These are phyloP conservation scores for Neoboletus subvelutipes DNA, from an alignment of 768 basidiomycete genomes.

Conservation along the genomic window DNA sequence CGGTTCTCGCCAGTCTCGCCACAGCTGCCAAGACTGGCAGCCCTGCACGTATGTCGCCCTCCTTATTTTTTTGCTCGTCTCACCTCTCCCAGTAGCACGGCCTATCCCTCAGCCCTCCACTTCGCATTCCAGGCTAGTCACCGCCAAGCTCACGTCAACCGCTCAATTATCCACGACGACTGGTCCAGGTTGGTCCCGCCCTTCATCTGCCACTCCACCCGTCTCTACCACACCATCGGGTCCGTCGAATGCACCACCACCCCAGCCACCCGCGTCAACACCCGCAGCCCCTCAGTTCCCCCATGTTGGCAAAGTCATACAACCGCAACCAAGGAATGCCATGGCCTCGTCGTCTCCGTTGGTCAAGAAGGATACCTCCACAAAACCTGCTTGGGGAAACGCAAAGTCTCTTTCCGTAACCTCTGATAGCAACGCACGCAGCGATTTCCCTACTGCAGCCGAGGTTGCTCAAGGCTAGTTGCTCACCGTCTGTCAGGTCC, in stretches of 20 bases:
- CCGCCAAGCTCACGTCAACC: slow-evolving; percentile 79
- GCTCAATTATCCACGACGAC: slow-evolving; percentile 56
- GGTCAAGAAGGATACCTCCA: slow-evolving; percentile 31
- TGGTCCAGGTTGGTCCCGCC: slow-evolving; percentile 75
- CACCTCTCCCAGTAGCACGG: slow-evolving; percentile 46
- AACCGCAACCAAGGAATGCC: slow-evolving; percentile 53
- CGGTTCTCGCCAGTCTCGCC: slow-evolving; percentile 43
- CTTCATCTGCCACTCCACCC: slow-evolving; percentile 70
- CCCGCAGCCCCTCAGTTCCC: slow-evolving; percentile 50
- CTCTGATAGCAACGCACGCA: slow-evolving; percentile 43
- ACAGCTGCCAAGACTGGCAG: slow-evolving; percentile 48
- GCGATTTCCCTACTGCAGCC: slow-evolving; percentile 94
- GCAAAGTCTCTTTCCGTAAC: slow-evolving; percentile 40
- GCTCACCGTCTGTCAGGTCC: not conserved
- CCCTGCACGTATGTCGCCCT: slow-evolving; percentile 48
- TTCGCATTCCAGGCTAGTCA: slow-evolving; percentile 79
- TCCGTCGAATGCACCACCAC: slow-evolving; percentile 44
- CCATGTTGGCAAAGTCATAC: slow-evolving; percentile 65
- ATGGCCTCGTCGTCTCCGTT: slow-evolving; percentile 32
- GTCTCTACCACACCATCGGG: slow-evolving; percentile 48
- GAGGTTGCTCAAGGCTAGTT: slow-evolving; percentile 85
- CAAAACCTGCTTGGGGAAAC: slow-evolving; percentile 74
- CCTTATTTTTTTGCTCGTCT: not conserved
- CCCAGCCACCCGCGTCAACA: slow-evolving; percentile 42
- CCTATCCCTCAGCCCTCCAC: slow-evolving; percentile 52